Base-by-base conservation (phyloP, 306 rosid species). In the Begonia loranthoides region DNA sequence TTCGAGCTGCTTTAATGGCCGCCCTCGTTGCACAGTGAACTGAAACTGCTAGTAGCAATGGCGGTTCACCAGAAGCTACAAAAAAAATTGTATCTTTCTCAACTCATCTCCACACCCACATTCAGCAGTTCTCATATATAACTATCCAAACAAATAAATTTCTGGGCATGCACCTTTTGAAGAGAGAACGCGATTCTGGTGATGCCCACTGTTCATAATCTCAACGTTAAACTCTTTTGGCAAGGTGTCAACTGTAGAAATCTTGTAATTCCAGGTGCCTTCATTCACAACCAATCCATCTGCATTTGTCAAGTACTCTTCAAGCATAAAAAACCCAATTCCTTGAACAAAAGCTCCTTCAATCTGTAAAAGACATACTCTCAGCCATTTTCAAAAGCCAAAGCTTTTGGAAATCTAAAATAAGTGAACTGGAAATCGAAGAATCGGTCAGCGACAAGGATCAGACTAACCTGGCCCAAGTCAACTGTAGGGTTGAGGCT, bases 271-370 rank as follows among this genome's bases (percentile, higher is more conserved):
- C 95, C 95, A 90, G n/a, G 97, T 90, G 41, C 94, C 72, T 0
- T 82, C 77, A 11, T 80, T 62, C 54, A 82, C 59, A 49, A 83
- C 81, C 54, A 85, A 55, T 62, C 97, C 95, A 45, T 82, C 74
- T 13, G 56, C 38, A 65, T 80, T 70, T 55, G 81, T 60, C 69
- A 61, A 46, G 45, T 78, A 85, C 70, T 90, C 94, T 73, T 90
- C 97, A 43, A 62, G 75, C 97, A 82, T 82, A 76, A 80, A 85
- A 70, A 80, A 90, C 17, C 97, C 97, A 19, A 90, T 54, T 14
- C 97, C 95, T 68, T 82, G 94, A 55, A 90, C 82, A 74, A 90
- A 90, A 52, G 94, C 82, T 70, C 97, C 97, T 70, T 90, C 97
- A 59, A 90, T 83, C 97, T 90, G 83, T 72, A 79, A 46, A 63